Evolutionary conservation across 2,329 filamentous ascomycete species (phyloP), one percentile per base, ranked within the genome.

Genomic region (Colletotrichum tofieldiae): DNA sequence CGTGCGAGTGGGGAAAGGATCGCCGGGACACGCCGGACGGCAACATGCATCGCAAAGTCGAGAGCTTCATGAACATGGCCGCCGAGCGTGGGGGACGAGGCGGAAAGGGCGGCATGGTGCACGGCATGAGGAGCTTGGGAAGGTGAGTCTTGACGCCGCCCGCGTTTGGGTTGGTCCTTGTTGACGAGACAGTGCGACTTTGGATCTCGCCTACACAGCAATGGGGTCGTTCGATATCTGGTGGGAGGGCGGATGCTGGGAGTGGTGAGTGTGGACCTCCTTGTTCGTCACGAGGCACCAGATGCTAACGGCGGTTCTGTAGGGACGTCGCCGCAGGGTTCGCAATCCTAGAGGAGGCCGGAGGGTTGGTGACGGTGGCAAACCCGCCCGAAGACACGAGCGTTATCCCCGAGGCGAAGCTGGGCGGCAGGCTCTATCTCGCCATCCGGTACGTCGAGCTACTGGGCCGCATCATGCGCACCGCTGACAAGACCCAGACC

Each of bases 161-260:
- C 2, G 54, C 4, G 7, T 5, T 18, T 14, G 20, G 20, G 1
- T 5, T 26, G 7, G 7, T 20, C 8, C 16, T 20, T 18, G 32
- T 54, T 71, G 43, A 71, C 41, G 51, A 63, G 9, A 9, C 4
- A 92, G 92, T 77, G 93, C 93, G 11, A 93, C 93, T 1, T 78
- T 95, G 65, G 93, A 94, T 80, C 81, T 95, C 60, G 93, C 92
- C 0, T 95, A 94, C 79, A 89, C 90, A 12, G 93, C 93, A 16
- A 93, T 93, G 87, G 93, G 93, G 0, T 86, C 90, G 0, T 91
- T 94, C 75, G 93, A 95, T 81, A 93, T 94, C 14, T 94, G 93
- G 93, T 95, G 93, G 93, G 93, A 95, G 78, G 93, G 92, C 3
- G 93, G 93, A 0, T 94, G 92, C 77, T 94, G 93, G 93, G 93